A percentile compares a stretch with the other conserved stretches of the same genome.
These are phyloP conservation scores for Mortierella sp. DNA, from an alignment of 371 early-diverging fungal species.

Conservation along the genomic window DNA sequence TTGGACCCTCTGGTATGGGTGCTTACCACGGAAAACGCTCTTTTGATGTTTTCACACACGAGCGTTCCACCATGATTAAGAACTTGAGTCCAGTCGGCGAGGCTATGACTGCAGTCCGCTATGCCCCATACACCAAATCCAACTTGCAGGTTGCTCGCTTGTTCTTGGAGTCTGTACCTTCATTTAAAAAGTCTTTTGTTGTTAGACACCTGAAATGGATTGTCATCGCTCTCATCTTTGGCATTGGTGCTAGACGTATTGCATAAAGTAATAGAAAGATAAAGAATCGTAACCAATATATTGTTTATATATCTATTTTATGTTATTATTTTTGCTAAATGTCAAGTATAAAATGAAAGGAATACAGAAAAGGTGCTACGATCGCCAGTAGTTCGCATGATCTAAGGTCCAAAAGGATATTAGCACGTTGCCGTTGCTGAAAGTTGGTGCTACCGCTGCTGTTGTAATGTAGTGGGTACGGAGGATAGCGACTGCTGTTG, in stretches of 20 bases:
- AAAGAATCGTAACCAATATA: neutral
- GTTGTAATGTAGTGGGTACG: neutral
- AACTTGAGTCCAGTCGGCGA: slow-evolving; percentile 58
- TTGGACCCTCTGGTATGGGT: slow-evolving; percentile 91
- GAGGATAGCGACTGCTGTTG: neutral
- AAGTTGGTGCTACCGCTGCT: neutral
- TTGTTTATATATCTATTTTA: neutral
- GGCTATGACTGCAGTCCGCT: slow-evolving; percentile 60
- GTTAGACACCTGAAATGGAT: slow-evolving; percentile 47
- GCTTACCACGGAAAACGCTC: slow-evolving; percentile 86
- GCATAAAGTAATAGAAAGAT: slow-evolving; percentile 4
- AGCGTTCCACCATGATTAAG: slow-evolving; percentile 69
- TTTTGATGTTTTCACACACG: slow-evolving; percentile 83
- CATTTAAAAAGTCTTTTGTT: slow-evolving; percentile 44
- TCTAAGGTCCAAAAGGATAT: neutral
- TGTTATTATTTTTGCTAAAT: neutral
- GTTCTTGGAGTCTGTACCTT: slow-evolving; percentile 55
- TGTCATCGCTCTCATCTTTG: slow-evolving; percentile 48
- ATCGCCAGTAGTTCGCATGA: neutral
- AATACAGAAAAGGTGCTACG: too few relatives aligned
- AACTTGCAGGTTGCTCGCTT: slow-evolving; percentile 59
- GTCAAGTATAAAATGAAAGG: too few relatives aligned
- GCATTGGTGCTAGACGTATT: slow-evolving; percentile 31
- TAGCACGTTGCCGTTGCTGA: slow-evolving; percentile 8
- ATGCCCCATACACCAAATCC: slow-evolving; percentile 70